phyloP scores from a whole-genome alignment of 2,329 filamentous ascomycete genomes.

The Calonectria montana region DNA sequence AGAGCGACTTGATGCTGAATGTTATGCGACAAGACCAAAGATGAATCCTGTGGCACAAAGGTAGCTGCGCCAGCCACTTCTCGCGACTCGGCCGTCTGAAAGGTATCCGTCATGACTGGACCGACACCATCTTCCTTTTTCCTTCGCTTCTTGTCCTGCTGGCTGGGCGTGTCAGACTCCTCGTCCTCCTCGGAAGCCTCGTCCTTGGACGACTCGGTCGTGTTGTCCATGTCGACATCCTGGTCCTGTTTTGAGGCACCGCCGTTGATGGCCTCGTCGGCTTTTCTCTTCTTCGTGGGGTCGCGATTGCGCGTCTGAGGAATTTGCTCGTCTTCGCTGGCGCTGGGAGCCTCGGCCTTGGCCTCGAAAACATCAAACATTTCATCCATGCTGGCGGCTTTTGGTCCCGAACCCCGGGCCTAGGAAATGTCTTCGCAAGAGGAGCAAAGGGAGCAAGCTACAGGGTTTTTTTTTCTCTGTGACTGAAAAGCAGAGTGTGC shows the following conservation, averaged over 20 bases:
- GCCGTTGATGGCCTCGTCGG: slow-evolving; percentile 77
- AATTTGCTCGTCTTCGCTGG: slow-evolving; percentile 56
- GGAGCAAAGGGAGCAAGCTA: neutral
- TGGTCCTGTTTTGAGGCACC: slow-evolving; percentile 27
- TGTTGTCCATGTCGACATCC: slow-evolving; percentile 53
- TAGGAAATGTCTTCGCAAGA: neutral
- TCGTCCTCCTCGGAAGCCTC: slow-evolving; percentile 49
- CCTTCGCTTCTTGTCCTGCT: slow-evolving; percentile 71
- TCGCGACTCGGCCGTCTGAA: slow-evolving; percentile 93
- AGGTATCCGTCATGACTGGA: slow-evolving; percentile 90
- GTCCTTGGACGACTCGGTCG: slow-evolving; percentile 53
- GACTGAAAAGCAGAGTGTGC: neutral
- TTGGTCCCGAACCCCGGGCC: slow-evolving; percentile 21
- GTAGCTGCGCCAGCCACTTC: slow-evolving; percentile 86
- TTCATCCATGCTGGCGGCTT: slow-evolving; percentile 71
- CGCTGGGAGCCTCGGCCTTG: slow-evolving; percentile 54
- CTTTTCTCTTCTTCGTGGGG: slow-evolving; percentile 86
- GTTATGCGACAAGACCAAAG: slow-evolving; percentile 92
- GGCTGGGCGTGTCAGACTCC: slow-evolving; percentile 58
- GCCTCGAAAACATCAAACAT: slow-evolving; percentile 87
- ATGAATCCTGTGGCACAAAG: slow-evolving; percentile 71
- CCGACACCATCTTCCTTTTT: slow-evolving; percentile 73
- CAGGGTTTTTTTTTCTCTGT: neutral
- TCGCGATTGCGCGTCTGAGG: slow-evolving; percentile 64
- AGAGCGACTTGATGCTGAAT: slow-evolving; percentile 98